phyloP scores from a whole-genome alignment of 345 rosid species.

The Cardiospermum halicacabum region DNA sequence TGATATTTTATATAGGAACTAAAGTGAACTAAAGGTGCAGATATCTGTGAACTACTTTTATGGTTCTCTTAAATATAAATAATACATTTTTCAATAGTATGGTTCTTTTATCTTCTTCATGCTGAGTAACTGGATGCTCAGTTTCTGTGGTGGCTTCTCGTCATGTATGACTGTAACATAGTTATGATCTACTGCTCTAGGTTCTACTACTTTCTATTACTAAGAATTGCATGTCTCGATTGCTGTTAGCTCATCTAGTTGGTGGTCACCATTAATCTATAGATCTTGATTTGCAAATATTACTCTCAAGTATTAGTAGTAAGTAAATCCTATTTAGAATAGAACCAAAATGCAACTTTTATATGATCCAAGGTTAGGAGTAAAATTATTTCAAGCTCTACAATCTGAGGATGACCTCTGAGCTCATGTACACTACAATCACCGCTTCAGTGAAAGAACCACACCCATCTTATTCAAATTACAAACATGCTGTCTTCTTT shows the following conservation, averaged over 20 bases:
- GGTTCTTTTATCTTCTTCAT: background rate
- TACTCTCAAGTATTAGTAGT: background rate
- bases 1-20: too few species aligned
- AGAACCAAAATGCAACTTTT: background rate
- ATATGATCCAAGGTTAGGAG: background rate
- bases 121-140: background rate
- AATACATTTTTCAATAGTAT: background rate
- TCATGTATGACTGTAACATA: background rate
- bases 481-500: background rate
- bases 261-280: background rate
- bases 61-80: background rate
- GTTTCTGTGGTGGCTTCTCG: background rate
- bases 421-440: background rate
- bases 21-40: too few species aligned
- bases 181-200: background rate
- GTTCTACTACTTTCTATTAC: background rate
- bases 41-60: background rate
- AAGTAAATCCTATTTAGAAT: background rate
- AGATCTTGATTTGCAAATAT: background rate
- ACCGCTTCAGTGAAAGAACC: background rate
- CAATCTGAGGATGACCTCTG: background rate
- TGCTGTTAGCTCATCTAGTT: background rate
- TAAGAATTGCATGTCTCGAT: background rate
- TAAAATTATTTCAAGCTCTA: background rate
- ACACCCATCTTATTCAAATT: background rate